Evolutionary conservation across 768 basidiomycete species (phyloP).

Genomic region (Tulasnella sp.): DNA sequence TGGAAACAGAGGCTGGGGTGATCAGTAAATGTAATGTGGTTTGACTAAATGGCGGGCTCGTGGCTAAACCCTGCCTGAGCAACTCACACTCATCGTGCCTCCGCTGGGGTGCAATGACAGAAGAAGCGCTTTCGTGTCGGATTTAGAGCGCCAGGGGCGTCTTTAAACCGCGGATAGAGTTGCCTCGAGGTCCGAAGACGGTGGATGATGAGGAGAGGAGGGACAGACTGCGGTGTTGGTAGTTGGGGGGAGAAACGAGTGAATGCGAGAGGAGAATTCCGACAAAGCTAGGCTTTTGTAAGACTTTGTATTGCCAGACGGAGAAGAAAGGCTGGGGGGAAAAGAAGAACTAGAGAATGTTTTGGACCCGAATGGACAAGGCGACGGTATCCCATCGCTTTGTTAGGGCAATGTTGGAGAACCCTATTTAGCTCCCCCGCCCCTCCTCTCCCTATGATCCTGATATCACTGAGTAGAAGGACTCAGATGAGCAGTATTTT

Average conservation of each 20-base stretch:
- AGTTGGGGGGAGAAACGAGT: conserved; percentile 13
- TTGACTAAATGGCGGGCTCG: not conserved
- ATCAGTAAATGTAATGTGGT: not conserved
- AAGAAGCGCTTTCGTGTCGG: conserved; percentile 9
- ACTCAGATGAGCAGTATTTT: not conserved
- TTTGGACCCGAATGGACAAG: conserved; percentile 5
- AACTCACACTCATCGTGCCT: conserved; percentile 31
- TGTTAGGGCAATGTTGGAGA: not conserved
- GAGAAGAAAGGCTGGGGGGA: conserved; percentile 10
- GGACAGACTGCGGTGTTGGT: conserved; percentile 6
- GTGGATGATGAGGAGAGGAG: not conserved
- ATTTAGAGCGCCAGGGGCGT: not conserved
- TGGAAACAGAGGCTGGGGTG: not conserved
- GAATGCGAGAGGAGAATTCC: not conserved
- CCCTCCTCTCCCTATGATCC: not conserved
- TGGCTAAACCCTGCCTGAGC: conserved; percentile 8
- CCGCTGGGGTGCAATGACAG: not conserved
- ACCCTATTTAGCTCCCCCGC: not conserved
- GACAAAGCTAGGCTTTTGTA: not conserved
- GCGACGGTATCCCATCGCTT: not conserved
- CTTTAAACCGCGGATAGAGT: not conserved
- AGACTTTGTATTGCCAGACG: not conserved
- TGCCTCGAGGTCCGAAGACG: not conserved
- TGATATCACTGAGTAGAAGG: not conserved
- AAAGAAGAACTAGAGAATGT: conserved; percentile 3